Conservation (phyloP, 192 early-diverging fungal species). For the Backusella parvicylindrica region DNA sequence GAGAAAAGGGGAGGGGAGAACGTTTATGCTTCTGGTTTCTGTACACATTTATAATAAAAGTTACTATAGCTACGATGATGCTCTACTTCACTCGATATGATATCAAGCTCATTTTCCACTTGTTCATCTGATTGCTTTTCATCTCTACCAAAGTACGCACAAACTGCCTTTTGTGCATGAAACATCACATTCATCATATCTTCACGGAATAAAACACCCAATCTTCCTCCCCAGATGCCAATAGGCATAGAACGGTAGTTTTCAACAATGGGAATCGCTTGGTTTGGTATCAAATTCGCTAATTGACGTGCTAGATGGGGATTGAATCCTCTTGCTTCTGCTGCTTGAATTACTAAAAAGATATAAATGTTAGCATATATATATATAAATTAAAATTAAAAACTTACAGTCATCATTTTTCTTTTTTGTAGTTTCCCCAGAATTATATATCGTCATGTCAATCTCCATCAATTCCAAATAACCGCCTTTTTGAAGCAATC, state of each 20-base stretch:
- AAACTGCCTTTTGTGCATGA: neutral
- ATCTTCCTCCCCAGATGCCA: conserved; percentile 29
- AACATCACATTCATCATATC: conserved; percentile 8
- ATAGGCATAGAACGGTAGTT: conserved; percentile 27
- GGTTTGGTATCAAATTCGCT: neutral
- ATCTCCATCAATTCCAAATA: conserved; percentile 34
- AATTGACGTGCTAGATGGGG: conserved; percentile 21
- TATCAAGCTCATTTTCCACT: neutral
- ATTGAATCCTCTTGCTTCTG: conserved; percentile 4
- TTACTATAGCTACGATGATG: neutral
- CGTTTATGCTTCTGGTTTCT: neutral
- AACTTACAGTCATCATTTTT: conserved; percentile 17
- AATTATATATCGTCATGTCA: conserved; percentile 19
- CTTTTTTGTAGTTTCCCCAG: conserved; percentile 6
- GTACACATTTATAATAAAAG: conserved; percentile 4
- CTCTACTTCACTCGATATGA: neutral
- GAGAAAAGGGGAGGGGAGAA: too few species aligned
- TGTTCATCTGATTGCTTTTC: neutral
- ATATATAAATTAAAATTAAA: neutral
- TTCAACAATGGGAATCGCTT: neutral
- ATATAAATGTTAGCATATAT: neutral
- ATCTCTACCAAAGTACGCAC: neutral
- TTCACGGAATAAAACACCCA: conserved; percentile 28
- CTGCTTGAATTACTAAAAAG: conserved; percentile 19
- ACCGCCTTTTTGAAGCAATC: conserved; percentile 26